These are phyloP conservation scores for Cryptococcus sp. DNA, from an alignment of 1,284 basidiomycete species.

Conservation along the genomic window DNA sequence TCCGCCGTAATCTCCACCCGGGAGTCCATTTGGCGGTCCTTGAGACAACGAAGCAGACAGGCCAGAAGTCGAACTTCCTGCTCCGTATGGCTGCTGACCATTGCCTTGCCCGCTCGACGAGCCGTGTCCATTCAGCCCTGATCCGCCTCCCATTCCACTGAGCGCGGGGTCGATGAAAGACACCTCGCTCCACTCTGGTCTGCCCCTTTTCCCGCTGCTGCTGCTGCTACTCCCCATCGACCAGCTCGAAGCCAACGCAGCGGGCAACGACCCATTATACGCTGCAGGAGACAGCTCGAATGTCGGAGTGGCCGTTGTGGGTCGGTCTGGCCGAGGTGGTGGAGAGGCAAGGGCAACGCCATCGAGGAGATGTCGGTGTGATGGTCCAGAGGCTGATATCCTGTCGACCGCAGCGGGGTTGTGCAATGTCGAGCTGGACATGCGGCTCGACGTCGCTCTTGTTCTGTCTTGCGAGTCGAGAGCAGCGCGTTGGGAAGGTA, in stretches of 20 bases:
- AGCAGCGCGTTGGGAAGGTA: not conserved
- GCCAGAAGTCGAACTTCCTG: not conserved
- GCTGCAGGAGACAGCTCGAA: conserved; percentile 1
- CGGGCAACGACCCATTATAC: not conserved
- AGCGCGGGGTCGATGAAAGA: not conserved
- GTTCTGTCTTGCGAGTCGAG: too few relatives aligned
- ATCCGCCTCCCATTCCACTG: too few relatives aligned
- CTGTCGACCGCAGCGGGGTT: not conserved
- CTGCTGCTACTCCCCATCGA: too few relatives aligned
- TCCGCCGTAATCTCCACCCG: not conserved
- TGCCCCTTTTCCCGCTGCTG: not conserved
- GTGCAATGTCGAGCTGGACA: not conserved
- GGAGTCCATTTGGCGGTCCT: too few relatives aligned
- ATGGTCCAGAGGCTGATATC: conserved; percentile 1
- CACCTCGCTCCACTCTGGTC: conserved; percentile 2
- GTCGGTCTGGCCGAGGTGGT: not conserved
- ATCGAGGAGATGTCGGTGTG: not conserved
- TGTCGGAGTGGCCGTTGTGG: not conserved
- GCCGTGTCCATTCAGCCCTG: too few relatives aligned
- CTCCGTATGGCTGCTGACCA: not conserved
- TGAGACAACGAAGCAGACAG: too few relatives aligned
- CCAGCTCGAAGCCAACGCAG: not conserved
- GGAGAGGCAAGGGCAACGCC: not conserved
- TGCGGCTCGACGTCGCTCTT: too few relatives aligned
- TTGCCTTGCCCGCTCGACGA: too few relatives aligned